phyloP scores from a whole-genome alignment of 2,329 filamentous ascomycete species.

The Endothia cerciana region DNA sequence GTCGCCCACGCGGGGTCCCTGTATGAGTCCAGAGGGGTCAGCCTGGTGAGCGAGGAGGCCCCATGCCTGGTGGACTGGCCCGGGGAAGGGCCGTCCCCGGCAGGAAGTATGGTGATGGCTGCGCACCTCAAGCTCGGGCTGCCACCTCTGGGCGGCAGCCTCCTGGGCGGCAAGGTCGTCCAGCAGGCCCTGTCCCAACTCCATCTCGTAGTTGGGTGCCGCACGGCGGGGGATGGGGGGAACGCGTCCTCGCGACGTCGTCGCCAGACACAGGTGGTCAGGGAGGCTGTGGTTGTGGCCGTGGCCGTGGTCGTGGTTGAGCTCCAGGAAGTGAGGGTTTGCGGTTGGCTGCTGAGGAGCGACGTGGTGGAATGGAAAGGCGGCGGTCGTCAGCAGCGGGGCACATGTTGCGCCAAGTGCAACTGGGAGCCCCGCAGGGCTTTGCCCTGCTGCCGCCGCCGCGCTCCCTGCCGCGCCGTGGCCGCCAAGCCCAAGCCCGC shows the following conservation, averaged over 20 bases:
- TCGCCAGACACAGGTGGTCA: constrained; percentile 32
- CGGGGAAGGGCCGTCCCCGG: neutral
- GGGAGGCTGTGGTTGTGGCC: constrained; percentile 16
- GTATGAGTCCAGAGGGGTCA: constrained; percentile 23
- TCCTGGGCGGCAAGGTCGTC: constrained; percentile 62
- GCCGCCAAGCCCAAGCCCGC: neutral
- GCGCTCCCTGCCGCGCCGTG: neutral
- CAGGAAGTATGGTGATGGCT: constrained; percentile 37
- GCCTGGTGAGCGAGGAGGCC: constrained; percentile 33
- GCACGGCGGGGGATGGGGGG: constrained; percentile 1
- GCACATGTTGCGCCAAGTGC: constrained; percentile 16
- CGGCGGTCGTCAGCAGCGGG: constrained; percentile 18
- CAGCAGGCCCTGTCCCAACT: constrained; percentile 35
- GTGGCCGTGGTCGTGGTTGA: neutral
- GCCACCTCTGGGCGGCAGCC: constrained; percentile 62
- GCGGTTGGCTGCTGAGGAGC: constrained; percentile 21
- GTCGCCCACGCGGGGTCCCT: constrained; percentile 84
- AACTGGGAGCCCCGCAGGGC: constrained; percentile 23
- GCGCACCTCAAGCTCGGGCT: constrained; percentile 58
- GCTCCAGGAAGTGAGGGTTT: constrained; percentile 4
- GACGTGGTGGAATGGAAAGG: constrained; percentile 24
- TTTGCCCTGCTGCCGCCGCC: constrained; percentile 19
- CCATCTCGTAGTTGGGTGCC: constrained; percentile 42
- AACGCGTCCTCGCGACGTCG: constrained; percentile 8
- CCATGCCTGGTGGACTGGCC: constrained; percentile 25